phyloP scores from a whole-genome alignment of 2,329 filamentous ascomycete species.

The Alternaria sp. region DNA sequence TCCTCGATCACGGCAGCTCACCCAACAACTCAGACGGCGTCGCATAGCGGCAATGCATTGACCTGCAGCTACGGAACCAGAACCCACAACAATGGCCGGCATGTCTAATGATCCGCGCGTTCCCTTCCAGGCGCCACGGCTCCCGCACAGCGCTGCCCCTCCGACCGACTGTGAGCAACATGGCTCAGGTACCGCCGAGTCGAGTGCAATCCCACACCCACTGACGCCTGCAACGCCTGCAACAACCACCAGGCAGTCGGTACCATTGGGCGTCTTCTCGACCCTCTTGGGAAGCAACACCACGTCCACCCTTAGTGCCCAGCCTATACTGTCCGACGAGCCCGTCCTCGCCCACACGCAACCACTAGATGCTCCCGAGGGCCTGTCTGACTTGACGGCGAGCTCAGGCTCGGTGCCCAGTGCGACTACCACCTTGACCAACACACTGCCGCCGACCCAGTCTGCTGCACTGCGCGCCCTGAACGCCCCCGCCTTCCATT shows the following conservation, averaged over 20 bases:
- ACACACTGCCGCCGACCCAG: conserved; percentile 46
- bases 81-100: conserved; percentile 44
- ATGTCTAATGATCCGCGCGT: conserved; percentile 33
- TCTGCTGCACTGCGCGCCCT: conserved; percentile 48
- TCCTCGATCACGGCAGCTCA: conserved; percentile 44
- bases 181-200: conserved; percentile 24
- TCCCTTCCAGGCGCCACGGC: conserved; percentile 29
- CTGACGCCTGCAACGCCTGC: conserved; percentile 46
- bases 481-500: conserved; percentile 48
- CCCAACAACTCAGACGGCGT: conserved; percentile 40
- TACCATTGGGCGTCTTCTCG: conserved; percentile 41
- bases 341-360: conserved; percentile 37
- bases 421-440: conserved; percentile 46
- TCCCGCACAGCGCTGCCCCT: conserved; percentile 24
- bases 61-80: conserved; percentile 45
- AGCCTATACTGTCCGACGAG: conserved; percentile 19
- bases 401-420: conserved; percentile 43
- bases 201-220: conserved; percentile 37
- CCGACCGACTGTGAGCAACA: conserved; percentile 23
- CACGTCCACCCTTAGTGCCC: conserved; percentile 22
- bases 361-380: conserved; percentile 35
- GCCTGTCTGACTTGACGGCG: conserved; percentile 37
- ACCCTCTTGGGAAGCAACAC: conserved; percentile 37
- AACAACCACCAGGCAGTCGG: conserved; percentile 44
- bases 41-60: conserved; percentile 48